phyloP scores from a whole-genome alignment of 2,329 filamentous ascomycete species.

The Aspergillus flavus region DNA sequence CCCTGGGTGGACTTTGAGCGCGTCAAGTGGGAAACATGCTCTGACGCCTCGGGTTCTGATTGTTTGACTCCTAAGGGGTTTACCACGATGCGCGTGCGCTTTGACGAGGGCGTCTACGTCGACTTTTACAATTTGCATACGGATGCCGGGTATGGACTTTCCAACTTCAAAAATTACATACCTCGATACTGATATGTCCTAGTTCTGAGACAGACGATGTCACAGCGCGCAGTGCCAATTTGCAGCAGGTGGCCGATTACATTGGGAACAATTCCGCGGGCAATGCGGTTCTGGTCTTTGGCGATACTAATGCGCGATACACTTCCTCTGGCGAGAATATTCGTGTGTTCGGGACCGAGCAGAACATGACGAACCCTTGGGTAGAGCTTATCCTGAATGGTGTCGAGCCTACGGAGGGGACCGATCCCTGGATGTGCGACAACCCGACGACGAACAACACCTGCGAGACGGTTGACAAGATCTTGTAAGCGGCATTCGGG shows the following conservation, averaged over 20 bases:
- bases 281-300: slow-evolving; percentile 65
- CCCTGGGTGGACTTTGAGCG: slow-evolving; percentile 60
- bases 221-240: slow-evolving; percentile 59
- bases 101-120: slow-evolving; percentile 58
- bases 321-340: slow-evolving; percentile 59
- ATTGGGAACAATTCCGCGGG: slow-evolving; percentile 59
- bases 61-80: slow-evolving; percentile 72
- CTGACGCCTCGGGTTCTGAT: slow-evolving; percentile 57
- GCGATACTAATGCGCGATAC: slow-evolving; percentile 69
- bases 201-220: slow-evolving; percentile 55
- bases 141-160: slow-evolving; percentile 58
- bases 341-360: slow-evolving; percentile 53
- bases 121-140: slow-evolving; percentile 70
- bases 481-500: slow-evolving; percentile 43
- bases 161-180: too few species aligned
- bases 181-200: background rate
- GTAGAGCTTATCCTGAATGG: slow-evolving; percentile 57
- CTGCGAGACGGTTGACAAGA: slow-evolving; percentile 70
- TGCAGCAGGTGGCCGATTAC: slow-evolving; percentile 62
- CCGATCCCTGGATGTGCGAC: slow-evolving; percentile 50
- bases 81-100: slow-evolving; percentile 63
- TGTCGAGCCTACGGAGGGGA: slow-evolving; percentile 48
- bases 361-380: slow-evolving; percentile 62
- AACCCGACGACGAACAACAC: slow-evolving; percentile 58
- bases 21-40: slow-evolving; percentile 58